Conservation (phyloP, 2,329 filamentous ascomycete genomes). For the Hymenoscyphus fructigenus region DNA sequence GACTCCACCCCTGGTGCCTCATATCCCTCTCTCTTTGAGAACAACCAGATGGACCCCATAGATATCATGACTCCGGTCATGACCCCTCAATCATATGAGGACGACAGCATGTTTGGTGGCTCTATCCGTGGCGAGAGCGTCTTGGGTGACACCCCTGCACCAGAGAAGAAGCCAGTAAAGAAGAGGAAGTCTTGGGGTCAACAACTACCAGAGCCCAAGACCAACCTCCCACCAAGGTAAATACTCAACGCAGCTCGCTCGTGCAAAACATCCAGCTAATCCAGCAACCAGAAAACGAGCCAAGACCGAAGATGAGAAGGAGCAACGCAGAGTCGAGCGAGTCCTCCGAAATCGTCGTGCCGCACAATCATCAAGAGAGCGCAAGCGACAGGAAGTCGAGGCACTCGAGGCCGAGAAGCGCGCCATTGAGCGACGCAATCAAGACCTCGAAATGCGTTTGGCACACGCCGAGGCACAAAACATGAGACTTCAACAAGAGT, state of each 20-base stretch:
- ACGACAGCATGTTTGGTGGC: constrained; percentile 35
- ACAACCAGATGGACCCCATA: constrained; percentile 29
- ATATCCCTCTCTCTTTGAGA: constrained; percentile 35
- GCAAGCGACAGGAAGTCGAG: constrained; percentile 69
- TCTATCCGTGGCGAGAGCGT: constrained; percentile 27
- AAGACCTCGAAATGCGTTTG: constrained; percentile 65
- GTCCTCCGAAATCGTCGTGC: constrained; percentile 95
- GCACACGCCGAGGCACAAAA: constrained; percentile 34
- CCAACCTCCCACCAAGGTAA: constrained; percentile 87
- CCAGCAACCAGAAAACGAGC: constrained; percentile 72
- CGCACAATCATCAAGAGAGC: constrained; percentile 90
- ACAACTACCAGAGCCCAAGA: constrained; percentile 94
- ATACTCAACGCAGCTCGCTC: constrained; percentile 23
- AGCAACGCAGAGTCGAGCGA: constrained; percentile 94
- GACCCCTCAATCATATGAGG: constrained; percentile 37
- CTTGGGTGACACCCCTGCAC: constrained; percentile 30
- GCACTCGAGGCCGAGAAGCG: constrained; percentile 68
- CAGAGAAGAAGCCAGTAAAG: constrained; percentile 75
- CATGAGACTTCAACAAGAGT: constrained; percentile 27
- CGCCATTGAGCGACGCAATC: constrained; percentile 68
- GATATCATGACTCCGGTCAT: constrained; percentile 36
- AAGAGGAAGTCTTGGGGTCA: constrained; percentile 99
- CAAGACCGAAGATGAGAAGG: constrained; percentile 98
- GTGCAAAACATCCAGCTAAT: constrained; percentile 23
- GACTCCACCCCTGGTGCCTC: constrained; percentile 35